phyloP scores from a whole-genome alignment of 371 early-diverging fungal genomes.

The Caulochytrium protostelioides region DNA sequence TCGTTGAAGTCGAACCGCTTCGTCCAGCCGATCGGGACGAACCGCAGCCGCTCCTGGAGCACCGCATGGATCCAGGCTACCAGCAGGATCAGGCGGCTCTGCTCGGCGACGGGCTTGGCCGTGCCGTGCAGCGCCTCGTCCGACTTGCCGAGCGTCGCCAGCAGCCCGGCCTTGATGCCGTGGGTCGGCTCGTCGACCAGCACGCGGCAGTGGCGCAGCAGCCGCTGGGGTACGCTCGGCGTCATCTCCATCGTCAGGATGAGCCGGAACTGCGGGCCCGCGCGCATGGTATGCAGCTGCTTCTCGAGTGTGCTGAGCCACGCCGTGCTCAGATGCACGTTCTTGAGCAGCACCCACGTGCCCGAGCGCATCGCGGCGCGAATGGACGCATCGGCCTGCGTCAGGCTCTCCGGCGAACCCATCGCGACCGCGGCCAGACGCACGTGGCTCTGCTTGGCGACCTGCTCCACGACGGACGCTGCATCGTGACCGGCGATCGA shows the following conservation, averaged over 20 bases:
- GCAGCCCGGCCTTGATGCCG: constrained; percentile 82
- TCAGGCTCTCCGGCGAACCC: constrained; percentile 89
- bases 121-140: constrained; percentile 29
- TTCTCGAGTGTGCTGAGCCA: constrained; percentile 94
- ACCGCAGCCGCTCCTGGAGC: constrained; percentile 81
- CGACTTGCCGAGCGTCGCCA: constrained; percentile 46
- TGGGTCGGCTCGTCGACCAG: constrained; percentile 90
- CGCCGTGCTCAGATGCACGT: constrained; percentile 79
- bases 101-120: constrained; percentile 58
- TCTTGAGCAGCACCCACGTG: constrained; percentile 89
- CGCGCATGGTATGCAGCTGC: constrained; percentile 61
- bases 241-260: constrained; percentile 95
- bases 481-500: constrained; percentile 91
- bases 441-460: constrained; percentile 46
- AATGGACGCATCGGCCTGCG: constrained; percentile 77
- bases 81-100: constrained; percentile 73
- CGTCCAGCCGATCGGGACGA: constrained; percentile 93
- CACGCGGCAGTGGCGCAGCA: constrained; percentile 71
- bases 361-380: constrained; percentile 59
- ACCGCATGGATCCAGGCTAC: constrained; percentile 91
- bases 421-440: constrained; percentile 70
- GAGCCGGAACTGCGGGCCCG: constrained; percentile 63
- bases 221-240: constrained; percentile 79
- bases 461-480: constrained; percentile 75
- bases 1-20: constrained; percentile 94